These are phyloP conservation scores for Echinochloa phyllopogon DNA, from an alignment of 176 grass and related monocot species.

Conservation along the genomic window DNA sequence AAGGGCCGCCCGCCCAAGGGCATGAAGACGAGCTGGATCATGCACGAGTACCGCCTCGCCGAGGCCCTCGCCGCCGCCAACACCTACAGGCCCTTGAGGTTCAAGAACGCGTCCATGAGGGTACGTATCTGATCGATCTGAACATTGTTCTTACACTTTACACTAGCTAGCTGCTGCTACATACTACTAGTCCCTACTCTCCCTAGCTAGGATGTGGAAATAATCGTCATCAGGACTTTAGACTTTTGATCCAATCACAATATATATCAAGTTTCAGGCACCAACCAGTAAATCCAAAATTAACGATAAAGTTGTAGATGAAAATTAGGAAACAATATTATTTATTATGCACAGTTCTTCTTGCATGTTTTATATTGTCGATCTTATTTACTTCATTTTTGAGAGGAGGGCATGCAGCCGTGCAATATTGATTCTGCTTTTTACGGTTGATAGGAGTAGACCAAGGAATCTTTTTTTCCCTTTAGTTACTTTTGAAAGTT, in stretches of 20 bases:
- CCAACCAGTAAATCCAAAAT: background rate
- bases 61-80: slow-evolving; percentile 27
- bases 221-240: background rate
- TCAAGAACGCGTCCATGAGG: slow-evolving; percentile 56
- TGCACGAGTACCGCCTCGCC: slow-evolving; percentile 97
- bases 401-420: background rate
- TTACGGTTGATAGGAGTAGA: background rate
- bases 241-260: background rate
- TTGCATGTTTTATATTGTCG: background rate
- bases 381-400: background rate
- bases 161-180: background rate
- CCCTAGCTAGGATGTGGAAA: background rate
- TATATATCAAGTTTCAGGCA: background rate
- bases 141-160: background rate
- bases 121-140: background rate
- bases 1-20: slow-evolving; percentile 58
- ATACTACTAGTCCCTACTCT: background rate
- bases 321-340: background rate
- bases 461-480: slow-evolving; percentile 25
- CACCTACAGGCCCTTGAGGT: slow-evolving; percentile 20
- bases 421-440: background rate
- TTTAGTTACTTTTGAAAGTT: slow-evolving; percentile 24
- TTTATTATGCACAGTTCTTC: background rate
- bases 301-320: background rate
- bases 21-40: slow-evolving; percentile 93